A percentile compares a stretch with the other conserved stretches of the same genome.
These are phyloP conservation scores for Scedosporium boydii DNA, from an alignment of 2,329 filamentous ascomycete species.

Conservation along the genomic window DNA sequence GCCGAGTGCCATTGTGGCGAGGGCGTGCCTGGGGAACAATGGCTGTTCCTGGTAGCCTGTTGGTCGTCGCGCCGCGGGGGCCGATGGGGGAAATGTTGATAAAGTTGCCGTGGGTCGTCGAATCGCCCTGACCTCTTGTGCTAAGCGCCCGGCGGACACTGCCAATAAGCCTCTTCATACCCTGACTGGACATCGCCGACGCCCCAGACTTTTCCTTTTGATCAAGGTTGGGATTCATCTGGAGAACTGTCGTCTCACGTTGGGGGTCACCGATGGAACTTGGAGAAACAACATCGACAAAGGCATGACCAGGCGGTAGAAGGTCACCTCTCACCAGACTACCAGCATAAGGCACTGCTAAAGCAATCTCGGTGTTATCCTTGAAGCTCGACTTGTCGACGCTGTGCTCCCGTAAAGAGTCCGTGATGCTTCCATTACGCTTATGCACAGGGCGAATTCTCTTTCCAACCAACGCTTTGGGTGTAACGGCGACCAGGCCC, in stretches of 20 bases:
- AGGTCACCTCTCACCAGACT: conserved; percentile 82
- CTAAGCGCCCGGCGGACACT: conserved; percentile 77
- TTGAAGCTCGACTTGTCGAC: conserved; percentile 40
- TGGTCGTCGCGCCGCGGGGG: conserved; percentile 43
- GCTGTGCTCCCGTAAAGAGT: conserved; percentile 66
- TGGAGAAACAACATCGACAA: conserved; percentile 57
- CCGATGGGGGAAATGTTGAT: conserved; percentile 38
- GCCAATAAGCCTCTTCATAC: conserved; percentile 78
- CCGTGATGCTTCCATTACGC: conserved; percentile 77
- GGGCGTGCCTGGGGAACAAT: conserved; percentile 47
- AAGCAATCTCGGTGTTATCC: conserved; percentile 27
- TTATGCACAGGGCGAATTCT: conserved; percentile 59
- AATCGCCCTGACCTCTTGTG: conserved; percentile 37
- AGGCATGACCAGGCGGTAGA: conserved; percentile 72
- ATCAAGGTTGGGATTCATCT: conserved; percentile 24
- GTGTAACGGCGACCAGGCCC: conserved; percentile 47
- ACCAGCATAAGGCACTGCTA: conserved; percentile 62
- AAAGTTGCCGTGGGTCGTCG: conserved; percentile 36
- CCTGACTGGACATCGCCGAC: conserved; percentile 57
- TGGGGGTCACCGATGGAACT: conserved; percentile 34
- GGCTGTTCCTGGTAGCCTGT: conserved; percentile 49
- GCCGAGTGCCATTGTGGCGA: conserved; percentile 29
- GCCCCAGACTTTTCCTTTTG: conserved; percentile 38
- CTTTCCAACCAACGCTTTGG: conserved; percentile 48
- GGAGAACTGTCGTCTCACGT: conserved; percentile 45